phyloP scores from a whole-genome alignment of 805 yeast genomes.

The Candida hungchunana region DNA sequence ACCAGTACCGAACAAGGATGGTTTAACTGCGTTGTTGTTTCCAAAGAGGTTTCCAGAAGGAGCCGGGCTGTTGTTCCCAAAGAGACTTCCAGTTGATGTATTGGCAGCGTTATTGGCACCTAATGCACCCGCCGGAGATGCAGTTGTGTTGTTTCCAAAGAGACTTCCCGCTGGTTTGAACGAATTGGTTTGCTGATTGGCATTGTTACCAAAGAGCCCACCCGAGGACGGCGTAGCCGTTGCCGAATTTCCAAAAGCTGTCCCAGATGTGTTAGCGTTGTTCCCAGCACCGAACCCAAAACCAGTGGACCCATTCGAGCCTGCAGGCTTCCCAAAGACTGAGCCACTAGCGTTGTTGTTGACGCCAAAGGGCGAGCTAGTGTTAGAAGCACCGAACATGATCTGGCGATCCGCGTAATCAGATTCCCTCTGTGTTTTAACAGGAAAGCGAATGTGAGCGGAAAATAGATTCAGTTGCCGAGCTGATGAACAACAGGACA shows the following conservation, averaged over 20 bases:
- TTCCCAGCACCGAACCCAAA: slow-evolving; percentile 7
- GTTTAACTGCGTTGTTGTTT: slow-evolving; percentile 20
- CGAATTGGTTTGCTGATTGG: slow-evolving; percentile 1
- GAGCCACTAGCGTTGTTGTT: slow-evolving; percentile 1
- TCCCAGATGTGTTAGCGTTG: slow-evolving; percentile 4
- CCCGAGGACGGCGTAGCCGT: too few species aligned
- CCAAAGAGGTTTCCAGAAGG: slow-evolving; percentile 20
- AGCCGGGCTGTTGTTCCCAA: slow-evolving; percentile 5
- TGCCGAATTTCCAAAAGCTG: too few species aligned
- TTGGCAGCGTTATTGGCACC: slow-evolving; percentile 10
- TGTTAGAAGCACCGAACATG: slow-evolving; percentile 18
- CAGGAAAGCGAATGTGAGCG: too few species aligned
- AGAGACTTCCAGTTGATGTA: slow-evolving; percentile 6
- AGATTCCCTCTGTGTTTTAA: too few species aligned
- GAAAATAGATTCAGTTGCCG: too few species aligned
- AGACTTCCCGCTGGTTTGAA: slow-evolving; percentile 13
- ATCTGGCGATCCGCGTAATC: too few species aligned
- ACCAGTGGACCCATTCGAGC: neutral
- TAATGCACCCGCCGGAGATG: slow-evolving; percentile 17
- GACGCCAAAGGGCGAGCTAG: slow-evolving; percentile 18
- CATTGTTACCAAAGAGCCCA: slow-evolving; percentile 13
- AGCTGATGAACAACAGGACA: too few species aligned
- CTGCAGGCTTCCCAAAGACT: neutral
- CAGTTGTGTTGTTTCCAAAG: slow-evolving; percentile 12
- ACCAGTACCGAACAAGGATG: too few species aligned